Conservation (phyloP, 768 basidiomycete genomes). For the Amanita rubescens region DNA sequence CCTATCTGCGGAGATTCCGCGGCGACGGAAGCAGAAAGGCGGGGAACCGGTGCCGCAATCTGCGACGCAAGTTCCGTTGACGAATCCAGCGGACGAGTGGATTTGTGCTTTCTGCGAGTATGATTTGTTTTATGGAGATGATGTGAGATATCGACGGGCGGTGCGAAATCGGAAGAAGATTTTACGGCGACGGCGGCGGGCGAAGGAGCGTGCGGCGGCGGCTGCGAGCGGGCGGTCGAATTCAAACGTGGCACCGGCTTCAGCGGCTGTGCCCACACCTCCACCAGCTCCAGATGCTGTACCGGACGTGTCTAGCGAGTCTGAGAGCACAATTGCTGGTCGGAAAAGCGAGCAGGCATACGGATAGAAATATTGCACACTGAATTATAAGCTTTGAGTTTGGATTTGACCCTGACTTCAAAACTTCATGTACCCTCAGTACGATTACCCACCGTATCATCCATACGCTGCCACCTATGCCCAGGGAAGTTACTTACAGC, state of each 20-base stretch:
- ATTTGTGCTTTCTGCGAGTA: slow-evolving; percentile 95
- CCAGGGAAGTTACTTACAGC: neutral
- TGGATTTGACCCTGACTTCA: neutral
- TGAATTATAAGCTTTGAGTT: neutral
- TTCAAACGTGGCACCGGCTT: slow-evolving; percentile 4
- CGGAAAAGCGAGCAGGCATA: neutral
- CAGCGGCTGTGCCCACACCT: slow-evolving; percentile 14
- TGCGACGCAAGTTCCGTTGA: slow-evolving; percentile 23
- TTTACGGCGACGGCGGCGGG: slow-evolving; percentile 58
- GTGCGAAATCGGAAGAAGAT: slow-evolving; percentile 75
- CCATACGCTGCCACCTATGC: neutral
- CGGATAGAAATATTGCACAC: neutral
- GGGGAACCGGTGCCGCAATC: slow-evolving; percentile 12
- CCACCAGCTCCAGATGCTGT: slow-evolving; percentile 1
- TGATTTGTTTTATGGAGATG: slow-evolving; percentile 84
- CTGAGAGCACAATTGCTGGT: neutral
- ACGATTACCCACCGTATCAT: neutral
- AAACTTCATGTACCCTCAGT: neutral
- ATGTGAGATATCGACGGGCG: slow-evolving; percentile 53
- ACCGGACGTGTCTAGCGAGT: neutral
- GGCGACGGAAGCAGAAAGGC: slow-evolving; percentile 22
- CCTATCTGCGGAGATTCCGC: slow-evolving; percentile 59
- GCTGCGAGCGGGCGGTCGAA: slow-evolving; percentile 26
- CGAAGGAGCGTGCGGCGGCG: slow-evolving; percentile 60
- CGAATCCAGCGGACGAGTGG: slow-evolving; percentile 77